Evolutionary conservation across 2,329 filamentous ascomycete genomes (phyloP), one percentile per base, ranked within the genome.

Genomic region (Claviceps spartinae): DNA sequence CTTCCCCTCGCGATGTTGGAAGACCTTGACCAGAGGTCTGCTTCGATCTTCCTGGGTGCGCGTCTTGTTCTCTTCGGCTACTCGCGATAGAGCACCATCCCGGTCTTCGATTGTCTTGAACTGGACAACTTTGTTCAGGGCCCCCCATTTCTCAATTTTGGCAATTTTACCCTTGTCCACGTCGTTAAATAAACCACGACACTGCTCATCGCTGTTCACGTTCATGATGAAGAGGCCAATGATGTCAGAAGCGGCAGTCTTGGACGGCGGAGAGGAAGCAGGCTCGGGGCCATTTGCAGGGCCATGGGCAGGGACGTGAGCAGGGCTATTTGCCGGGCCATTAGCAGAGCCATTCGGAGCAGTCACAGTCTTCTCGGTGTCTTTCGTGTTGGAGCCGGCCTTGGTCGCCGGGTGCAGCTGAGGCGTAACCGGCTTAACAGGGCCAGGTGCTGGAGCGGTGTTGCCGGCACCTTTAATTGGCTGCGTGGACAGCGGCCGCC

Each of bases 171-270:
- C 65, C 63, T 81, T 83, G 63, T 96, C 88, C 61, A 95, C 87
- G 13, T 93, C 83, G 1, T 81, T 75, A 64, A 98, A 91, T 24
- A 95, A 75, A 37, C 87, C 83, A 52, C 85, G 83, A 40, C 88
- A 85, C 55, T 90, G 86, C 36, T 95, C 87, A 58, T 91, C 87
- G 51, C 79, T 85, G 61, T 83, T 86, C 22, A 90, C 82, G 62
- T 90, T 90, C 71, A 86, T 87, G 55, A 98, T 83, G 67, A 96
- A 98, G 20, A 98, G 78, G 48, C 87, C 91, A 61, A 88, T 84
- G 59, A 85, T 88, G 59, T 78, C 81, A 62, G 88, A 77, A 18
- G 76, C 70, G 45, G 74, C 63, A 38, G 71, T 77, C 64, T 86
- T 84, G 30, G 77, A 71, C 6, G 77, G 77, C 16, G 80, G 76